Conservation (phyloP, 2,329 filamentous ascomycete genomes). For the Arthrobotrys entomopaga region DNA sequence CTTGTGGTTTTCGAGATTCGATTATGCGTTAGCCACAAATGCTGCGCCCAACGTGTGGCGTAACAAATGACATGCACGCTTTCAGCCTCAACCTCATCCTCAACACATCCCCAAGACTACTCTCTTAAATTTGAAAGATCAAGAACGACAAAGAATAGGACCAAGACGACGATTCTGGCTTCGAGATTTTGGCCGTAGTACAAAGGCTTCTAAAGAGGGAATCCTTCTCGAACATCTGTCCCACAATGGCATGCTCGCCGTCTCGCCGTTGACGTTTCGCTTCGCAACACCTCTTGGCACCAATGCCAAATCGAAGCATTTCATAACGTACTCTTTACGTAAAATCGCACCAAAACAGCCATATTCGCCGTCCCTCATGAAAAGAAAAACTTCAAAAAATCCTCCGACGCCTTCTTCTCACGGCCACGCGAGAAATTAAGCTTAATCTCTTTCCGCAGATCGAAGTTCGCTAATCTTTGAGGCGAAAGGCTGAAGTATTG, state of each 20-base stretch:
- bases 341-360: conserved; percentile 46
- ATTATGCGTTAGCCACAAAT: too few relatives aligned
- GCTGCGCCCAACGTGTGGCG: too few relatives aligned
- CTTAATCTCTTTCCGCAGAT: conserved; percentile 31
- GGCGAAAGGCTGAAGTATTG: conserved; percentile 17
- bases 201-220: background rate
- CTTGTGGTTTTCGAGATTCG: too few relatives aligned
- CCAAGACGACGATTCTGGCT: background rate
- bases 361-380: conserved; percentile 22
- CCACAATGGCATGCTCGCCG: conserved; percentile 28
- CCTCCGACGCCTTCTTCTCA: conserved; percentile 15
- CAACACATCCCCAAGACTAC: too few relatives aligned
- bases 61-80: too few relatives aligned
- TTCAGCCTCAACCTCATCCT: too few relatives aligned
- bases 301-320: conserved; percentile 28
- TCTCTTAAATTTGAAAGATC: too few relatives aligned
- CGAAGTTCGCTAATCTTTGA: conserved; percentile 44
- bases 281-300: conserved; percentile 32
- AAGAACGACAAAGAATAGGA: too few relatives aligned
- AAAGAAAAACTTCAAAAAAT: conserved; percentile 16
- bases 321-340: conserved; percentile 55
- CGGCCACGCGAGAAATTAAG: conserved; percentile 47
- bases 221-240: conserved; percentile 14
- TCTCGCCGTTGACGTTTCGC: conserved; percentile 3
- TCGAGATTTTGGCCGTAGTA: background rate